Evolutionary conservation across 495 filamentous ascomycete genomes (phyloP).

Genomic region (Aspergillus funiculosus): DNA sequence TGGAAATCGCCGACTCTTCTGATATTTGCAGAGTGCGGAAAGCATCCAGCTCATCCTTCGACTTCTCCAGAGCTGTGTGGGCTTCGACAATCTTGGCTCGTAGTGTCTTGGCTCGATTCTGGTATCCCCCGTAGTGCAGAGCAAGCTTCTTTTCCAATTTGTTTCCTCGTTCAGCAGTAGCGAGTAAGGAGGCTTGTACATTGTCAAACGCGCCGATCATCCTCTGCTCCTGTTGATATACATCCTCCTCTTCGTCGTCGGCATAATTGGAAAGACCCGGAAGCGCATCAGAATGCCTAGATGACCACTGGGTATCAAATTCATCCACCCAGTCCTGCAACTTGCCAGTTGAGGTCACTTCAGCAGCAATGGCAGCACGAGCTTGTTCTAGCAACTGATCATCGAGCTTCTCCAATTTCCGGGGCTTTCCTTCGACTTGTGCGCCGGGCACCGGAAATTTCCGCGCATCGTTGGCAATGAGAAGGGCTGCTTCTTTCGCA

Average conservation of each 20-base stretch:
- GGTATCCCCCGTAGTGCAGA: slow-evolving; percentile 83
- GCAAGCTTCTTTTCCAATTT: slow-evolving; percentile 92
- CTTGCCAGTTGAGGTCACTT: slow-evolving; percentile 52
- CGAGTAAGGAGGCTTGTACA: slow-evolving; percentile 63
- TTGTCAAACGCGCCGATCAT: slow-evolving; percentile 44
- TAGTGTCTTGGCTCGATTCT: slow-evolving; percentile 75
- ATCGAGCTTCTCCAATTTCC: slow-evolving; percentile 59
- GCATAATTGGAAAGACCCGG: slow-evolving; percentile 74
- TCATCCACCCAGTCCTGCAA: slow-evolving; percentile 49
- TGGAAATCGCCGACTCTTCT: slow-evolving; percentile 67
- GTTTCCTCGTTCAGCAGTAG: slow-evolving; percentile 69
- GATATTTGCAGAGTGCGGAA: slow-evolving; percentile 69
- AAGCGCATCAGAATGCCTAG: slow-evolving; percentile 53
- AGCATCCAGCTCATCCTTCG: slow-evolving; percentile 63
- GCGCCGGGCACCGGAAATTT: slow-evolving; percentile 64
- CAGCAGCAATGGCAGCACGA: slow-evolving; percentile 66
- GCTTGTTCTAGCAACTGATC: slow-evolving; percentile 69
- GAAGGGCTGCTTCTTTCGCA: slow-evolving; percentile 64
- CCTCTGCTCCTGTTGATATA: slow-evolving; percentile 43
- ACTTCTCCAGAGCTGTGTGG: slow-evolving; percentile 66
- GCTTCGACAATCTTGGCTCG: slow-evolving; percentile 78
- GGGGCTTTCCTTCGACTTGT: slow-evolving; percentile 54
- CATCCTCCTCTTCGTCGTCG: slow-evolving; percentile 55
- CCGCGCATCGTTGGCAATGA: slow-evolving; percentile 76
- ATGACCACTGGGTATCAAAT: slow-evolving; percentile 64